Conservation (phyloP, 495 filamentous ascomycete species). For the Staphylotrichum tortipilum region DNA sequence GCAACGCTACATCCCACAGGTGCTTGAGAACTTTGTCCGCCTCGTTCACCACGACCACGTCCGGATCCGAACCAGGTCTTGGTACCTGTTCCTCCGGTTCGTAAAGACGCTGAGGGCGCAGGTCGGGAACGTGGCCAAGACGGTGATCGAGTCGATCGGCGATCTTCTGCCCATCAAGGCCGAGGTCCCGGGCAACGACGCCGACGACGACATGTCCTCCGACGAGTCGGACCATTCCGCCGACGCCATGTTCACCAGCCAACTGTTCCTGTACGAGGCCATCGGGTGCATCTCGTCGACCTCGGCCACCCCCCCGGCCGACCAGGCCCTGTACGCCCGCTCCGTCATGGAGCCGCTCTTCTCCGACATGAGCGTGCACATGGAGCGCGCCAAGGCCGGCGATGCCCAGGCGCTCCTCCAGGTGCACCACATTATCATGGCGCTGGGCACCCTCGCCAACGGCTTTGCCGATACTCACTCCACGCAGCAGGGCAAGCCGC, state of each 20-base stretch:
- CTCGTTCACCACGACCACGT: slow-evolving; percentile 80
- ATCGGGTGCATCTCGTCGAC: slow-evolving; percentile 84
- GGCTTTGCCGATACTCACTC: slow-evolving; percentile 86
- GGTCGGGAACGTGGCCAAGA: slow-evolving; percentile 81
- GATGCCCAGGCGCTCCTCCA: slow-evolving; percentile 76
- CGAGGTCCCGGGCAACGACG: slow-evolving; percentile 66
- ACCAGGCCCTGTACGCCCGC: slow-evolving; percentile 74
- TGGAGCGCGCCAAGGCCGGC: slow-evolving; percentile 63
- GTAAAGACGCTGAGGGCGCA: slow-evolving; percentile 79
- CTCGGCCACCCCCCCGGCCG: slow-evolving; percentile 60
- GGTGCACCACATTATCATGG: slow-evolving; percentile 95
- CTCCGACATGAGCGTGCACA: slow-evolving; percentile 68
- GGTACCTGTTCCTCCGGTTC: slow-evolving; percentile 91
- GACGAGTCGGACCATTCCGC: slow-evolving; percentile 81
- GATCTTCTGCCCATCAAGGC: slow-evolving; percentile 87
- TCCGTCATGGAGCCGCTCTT: slow-evolving; percentile 83
- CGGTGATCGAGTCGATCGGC: slow-evolving; percentile 77
- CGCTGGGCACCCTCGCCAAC: slow-evolving; percentile 78
- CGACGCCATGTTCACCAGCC: slow-evolving; percentile 80
- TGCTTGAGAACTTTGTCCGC: slow-evolving; percentile 85
- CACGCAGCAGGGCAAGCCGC: slow-evolving; percentile 41
- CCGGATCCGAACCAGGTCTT: slow-evolving; percentile 79
- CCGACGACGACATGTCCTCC: slow-evolving; percentile 87
- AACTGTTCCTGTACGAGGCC: slow-evolving; percentile 90
- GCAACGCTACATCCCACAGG: slow-evolving; percentile 64